phyloP scores from a whole-genome alignment of 352 stramenopile species.

The Achlya hypogyna region DNA sequence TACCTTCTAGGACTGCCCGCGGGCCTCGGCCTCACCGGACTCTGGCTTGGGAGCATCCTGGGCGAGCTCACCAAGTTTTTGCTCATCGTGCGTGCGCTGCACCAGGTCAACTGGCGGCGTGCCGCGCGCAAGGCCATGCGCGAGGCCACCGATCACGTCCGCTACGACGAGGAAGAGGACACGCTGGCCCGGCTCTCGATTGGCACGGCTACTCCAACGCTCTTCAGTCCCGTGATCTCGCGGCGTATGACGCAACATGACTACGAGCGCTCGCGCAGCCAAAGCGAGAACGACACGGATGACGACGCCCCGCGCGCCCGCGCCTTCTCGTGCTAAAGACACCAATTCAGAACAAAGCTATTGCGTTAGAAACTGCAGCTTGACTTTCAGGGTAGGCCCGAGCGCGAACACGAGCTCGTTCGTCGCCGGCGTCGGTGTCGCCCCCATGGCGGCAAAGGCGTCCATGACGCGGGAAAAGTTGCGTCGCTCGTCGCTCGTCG shows the following conservation, averaged over 20 bases:
- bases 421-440: background rate
- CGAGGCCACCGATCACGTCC: conserved; percentile 35
- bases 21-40: background rate
- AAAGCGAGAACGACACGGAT: background rate
- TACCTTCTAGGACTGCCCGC: background rate
- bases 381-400: conserved; percentile 6
- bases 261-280: background rate
- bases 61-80: conserved; percentile 18
- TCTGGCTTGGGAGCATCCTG: conserved; percentile 15
- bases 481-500: background rate
- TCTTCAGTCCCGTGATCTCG: conserved; percentile 17
- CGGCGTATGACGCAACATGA: background rate
- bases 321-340: conserved; percentile 13
- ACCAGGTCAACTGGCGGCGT: conserved; percentile 51
- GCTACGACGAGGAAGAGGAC: conserved; percentile 3
- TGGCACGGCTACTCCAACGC: conserved; percentile 2
- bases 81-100: conserved; percentile 24
- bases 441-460: background rate
- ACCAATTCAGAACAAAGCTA: background rate
- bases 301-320: background rate
- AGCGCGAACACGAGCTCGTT: conserved; percentile 9
- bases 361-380: conserved; percentile 17
- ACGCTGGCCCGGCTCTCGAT: conserved; percentile 6
- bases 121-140: conserved; percentile 48
- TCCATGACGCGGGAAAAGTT: conserved; percentile 1